Evolutionary conservation across 805 yeast species (phyloP).

Genomic region (Komagataella mondaviorum): DNA sequence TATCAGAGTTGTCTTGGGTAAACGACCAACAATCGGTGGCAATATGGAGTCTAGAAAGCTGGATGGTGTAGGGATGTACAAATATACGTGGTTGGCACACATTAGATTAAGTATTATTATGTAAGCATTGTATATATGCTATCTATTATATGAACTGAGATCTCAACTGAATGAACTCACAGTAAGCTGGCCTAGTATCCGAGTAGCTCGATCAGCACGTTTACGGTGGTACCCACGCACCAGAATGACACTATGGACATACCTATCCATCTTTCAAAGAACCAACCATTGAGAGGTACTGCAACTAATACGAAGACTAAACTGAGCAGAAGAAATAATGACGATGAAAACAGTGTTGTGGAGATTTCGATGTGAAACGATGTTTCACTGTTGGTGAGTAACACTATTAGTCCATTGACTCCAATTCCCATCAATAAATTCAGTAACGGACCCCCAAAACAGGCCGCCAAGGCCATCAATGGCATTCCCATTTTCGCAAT

Average conservation of each 20-base stretch:
- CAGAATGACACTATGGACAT: conserved; percentile 23
- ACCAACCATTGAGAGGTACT: conserved; percentile 29
- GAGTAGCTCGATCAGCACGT: conserved; percentile 11
- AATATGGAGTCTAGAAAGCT: conserved; percentile 1
- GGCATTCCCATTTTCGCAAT: conserved; percentile 75
- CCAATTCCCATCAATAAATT: conserved; percentile 76
- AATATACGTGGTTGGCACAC: not conserved
- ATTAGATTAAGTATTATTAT: no score
- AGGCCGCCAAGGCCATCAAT: conserved; percentile 87
- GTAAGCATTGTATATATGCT: not conserved
- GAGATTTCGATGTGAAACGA: conserved; percentile 19
- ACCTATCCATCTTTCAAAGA: conserved; percentile 25
- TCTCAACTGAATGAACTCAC: not conserved
- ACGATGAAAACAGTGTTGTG: conserved; percentile 25
- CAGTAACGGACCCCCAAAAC: conserved; percentile 86
- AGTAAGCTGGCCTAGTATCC: not conserved
- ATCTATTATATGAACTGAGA: not conserved
- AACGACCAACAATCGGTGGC: conserved; percentile 16
- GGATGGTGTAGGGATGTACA: not conserved
- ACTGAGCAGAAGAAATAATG: conserved; percentile 23
- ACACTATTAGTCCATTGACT: conserved; percentile 44
- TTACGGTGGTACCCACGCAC: conserved; percentile 23
- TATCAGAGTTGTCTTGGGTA: not conserved
- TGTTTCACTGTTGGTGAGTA: conserved; percentile 8
- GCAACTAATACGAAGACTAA: conserved; percentile 22